Conservation (phyloP, 805 yeast genomes). For the Yamadazyma phyllophila region DNA sequence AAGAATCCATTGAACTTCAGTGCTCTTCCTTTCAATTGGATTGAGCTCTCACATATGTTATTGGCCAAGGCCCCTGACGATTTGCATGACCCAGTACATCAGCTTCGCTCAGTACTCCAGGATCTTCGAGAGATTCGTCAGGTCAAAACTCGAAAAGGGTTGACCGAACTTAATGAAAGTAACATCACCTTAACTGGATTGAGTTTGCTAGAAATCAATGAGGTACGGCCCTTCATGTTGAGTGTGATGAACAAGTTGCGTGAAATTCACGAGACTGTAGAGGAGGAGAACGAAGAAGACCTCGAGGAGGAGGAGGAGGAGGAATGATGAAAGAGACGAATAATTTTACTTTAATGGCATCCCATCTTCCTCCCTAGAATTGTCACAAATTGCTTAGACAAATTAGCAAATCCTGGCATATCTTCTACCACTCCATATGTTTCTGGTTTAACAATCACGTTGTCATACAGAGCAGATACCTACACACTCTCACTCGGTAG, state of each 20-base stretch:
- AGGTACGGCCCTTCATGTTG: slow-evolving; percentile 78
- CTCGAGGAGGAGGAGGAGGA: slow-evolving; percentile 6
- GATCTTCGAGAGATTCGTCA: slow-evolving; percentile 82
- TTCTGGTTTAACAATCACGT: too few species aligned
- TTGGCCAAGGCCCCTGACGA: slow-evolving; percentile 76
- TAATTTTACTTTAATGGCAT: too few species aligned
- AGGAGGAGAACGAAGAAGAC: slow-evolving; percentile 10
- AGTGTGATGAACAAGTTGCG: slow-evolving; percentile 77
- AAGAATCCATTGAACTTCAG: slow-evolving; percentile 58
- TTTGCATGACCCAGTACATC: slow-evolving; percentile 67
- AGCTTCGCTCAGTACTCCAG: slow-evolving; percentile 66
- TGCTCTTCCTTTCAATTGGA: slow-evolving; percentile 83
- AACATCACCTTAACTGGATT: slow-evolving; percentile 81
- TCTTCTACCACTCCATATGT: too few species aligned
- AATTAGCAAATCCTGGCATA: too few species aligned
- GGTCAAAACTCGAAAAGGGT: slow-evolving; percentile 78
- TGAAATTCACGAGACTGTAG: slow-evolving; percentile 43
- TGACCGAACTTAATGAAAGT: slow-evolving; percentile 72
- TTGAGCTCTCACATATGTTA: slow-evolving; percentile 71
- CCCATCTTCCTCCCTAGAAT: too few species aligned
- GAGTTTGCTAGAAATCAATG: slow-evolving; percentile 83
- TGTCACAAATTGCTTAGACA: too few species aligned
- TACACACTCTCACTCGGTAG: too few species aligned
- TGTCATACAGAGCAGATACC: too few species aligned
- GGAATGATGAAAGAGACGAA: neutral